Conservation (phyloP, 106 monocot species). For the Agapanthus africanus region DNA sequence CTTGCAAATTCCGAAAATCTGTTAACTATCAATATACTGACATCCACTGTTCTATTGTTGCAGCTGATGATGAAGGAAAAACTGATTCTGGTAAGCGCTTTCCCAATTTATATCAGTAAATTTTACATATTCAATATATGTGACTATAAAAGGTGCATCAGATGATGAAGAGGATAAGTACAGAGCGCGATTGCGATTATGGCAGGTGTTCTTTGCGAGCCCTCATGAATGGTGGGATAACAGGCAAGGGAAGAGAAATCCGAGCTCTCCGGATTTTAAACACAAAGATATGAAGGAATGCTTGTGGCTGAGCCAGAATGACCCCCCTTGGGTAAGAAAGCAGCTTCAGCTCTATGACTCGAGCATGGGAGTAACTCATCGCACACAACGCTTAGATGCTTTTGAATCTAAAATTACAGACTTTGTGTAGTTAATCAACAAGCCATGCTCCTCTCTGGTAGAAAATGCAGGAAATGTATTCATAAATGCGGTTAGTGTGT, state of each 20-base stretch:
- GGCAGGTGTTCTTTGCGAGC: conserved; percentile 83
- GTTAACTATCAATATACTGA: background rate
- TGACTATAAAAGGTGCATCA: background rate
- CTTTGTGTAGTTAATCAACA: conserved; percentile 19
- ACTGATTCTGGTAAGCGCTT: background rate
- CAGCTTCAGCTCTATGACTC: conserved; percentile 76
- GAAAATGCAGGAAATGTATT: too few species aligned
- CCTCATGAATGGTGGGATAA: conserved; percentile 90
- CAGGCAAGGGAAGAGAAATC: conserved; percentile 24
- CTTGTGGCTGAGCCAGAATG: conserved; percentile 48
- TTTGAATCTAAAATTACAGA: conserved; percentile 24
- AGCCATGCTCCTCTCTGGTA: too few species aligned
- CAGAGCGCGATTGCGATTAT: conserved; percentile 35
- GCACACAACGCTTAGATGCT: background rate
- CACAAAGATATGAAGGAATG: conserved; percentile 68
- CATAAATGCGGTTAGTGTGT: too few species aligned
- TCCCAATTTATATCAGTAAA: too few species aligned
- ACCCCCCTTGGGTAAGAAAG: conserved; percentile 76
- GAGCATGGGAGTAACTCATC: background rate
- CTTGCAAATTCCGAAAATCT: background rate
- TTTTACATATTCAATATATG: too few species aligned
- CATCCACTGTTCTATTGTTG: background rate
- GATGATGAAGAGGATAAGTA: conserved; percentile 15
- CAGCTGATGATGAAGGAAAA: conserved; percentile 8
- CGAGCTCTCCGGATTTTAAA: conserved; percentile 49